Evolutionary conservation across 2,329 filamentous ascomycete species (phyloP).

Genomic region (Neonectria neomacrospora): DNA sequence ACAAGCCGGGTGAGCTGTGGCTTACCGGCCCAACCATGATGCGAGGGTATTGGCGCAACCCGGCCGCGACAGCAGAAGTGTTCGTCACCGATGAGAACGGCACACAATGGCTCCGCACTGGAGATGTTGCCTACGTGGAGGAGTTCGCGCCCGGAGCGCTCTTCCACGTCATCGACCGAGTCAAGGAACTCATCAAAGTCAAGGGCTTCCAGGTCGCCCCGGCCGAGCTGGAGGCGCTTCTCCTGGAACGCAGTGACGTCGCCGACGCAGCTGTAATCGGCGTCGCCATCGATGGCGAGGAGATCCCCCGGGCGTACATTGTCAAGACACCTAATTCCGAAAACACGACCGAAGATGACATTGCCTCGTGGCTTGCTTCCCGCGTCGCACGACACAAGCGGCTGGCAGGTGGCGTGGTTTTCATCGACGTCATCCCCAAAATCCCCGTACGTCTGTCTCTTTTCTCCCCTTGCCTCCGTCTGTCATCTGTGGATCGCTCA

Average conservation of each 20-base stretch:
- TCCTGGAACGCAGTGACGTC: constrained; percentile 56
- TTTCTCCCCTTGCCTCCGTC: not conserved
- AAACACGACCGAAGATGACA: constrained; percentile 53
- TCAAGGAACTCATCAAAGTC: constrained; percentile 73
- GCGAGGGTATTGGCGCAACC: constrained; percentile 80
- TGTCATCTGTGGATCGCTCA: not conserved
- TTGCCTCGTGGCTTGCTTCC: constrained; percentile 71
- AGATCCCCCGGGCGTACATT: constrained; percentile 72
- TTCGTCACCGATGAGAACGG: constrained; percentile 58
- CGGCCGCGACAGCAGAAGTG: constrained; percentile 72
- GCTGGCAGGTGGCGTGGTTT: constrained; percentile 75
- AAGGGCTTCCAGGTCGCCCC: constrained; percentile 70
- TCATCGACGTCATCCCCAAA: constrained; percentile 72
- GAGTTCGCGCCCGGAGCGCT: constrained; percentile 62
- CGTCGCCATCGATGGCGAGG: constrained; percentile 63
- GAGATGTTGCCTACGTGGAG: constrained; percentile 76
- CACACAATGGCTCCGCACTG: constrained; percentile 77
- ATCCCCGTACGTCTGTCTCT: constrained; percentile 58
- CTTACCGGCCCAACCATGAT: constrained; percentile 77
- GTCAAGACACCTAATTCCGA: constrained; percentile 49
- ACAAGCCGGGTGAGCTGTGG: constrained; percentile 77
- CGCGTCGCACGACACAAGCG: constrained; percentile 74
- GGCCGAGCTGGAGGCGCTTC: constrained; percentile 58
- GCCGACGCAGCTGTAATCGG: constrained; percentile 75
- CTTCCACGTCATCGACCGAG: constrained; percentile 78